phyloP scores from a whole-genome alignment of 371 early-diverging fungal genomes.

The Lichtheimia ramosa region DNA sequence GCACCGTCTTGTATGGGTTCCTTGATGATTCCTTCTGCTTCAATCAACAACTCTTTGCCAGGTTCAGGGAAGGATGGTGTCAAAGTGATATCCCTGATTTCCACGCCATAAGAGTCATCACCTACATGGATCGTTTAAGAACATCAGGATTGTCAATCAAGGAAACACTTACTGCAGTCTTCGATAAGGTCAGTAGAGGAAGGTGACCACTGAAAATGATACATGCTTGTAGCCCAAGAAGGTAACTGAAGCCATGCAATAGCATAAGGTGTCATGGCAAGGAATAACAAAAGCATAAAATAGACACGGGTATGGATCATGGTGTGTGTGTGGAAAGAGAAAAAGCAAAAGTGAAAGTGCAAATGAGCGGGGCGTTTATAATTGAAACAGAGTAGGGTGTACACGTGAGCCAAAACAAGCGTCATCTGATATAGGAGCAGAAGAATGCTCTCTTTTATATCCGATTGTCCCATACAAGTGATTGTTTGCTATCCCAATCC shows the following conservation, averaged over 20 bases:
- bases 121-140: background rate
- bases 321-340: too few relatives aligned
- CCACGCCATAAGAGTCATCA: slow-evolving; percentile 10
- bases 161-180: slow-evolving; percentile 10
- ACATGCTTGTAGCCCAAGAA: background rate
- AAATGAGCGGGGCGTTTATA: too few relatives aligned
- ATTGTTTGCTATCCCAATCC: too few relatives aligned
- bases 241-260: background rate
- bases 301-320: too few relatives aligned
- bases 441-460: too few relatives aligned
- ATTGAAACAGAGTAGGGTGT: too few relatives aligned
- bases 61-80: slow-evolving; percentile 48
- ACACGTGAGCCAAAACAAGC: too few relatives aligned
- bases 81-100: slow-evolving; percentile 13
- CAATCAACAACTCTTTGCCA: slow-evolving; percentile 50
- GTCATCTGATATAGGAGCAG: too few relatives aligned
- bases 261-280: background rate
- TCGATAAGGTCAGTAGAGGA: slow-evolving; percentile 6
- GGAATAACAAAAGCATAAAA: too few relatives aligned
- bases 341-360: too few relatives aligned
- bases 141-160: background rate
- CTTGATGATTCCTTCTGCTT: slow-evolving; percentile 43
- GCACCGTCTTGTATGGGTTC: slow-evolving; percentile 53
- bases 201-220: slow-evolving; percentile 10
- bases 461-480: too few relatives aligned